Base-by-base conservation (phyloP, 306 rosid species). In the Medicago lupulina region DNA sequence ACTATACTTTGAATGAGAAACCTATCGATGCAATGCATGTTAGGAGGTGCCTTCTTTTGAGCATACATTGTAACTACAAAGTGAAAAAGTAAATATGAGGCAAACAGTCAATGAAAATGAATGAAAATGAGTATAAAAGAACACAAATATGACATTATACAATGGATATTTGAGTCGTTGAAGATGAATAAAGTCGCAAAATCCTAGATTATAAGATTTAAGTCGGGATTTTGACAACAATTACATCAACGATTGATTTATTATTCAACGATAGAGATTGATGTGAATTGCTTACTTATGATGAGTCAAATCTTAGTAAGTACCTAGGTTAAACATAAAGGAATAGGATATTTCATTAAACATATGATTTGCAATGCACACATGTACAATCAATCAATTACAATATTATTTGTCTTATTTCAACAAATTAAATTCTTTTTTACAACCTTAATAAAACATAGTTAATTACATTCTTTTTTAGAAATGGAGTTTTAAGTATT, bases 21-120 rank as follows among this genome's bases (percentile, higher is more conserved):
- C 88, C 89, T 90, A 85, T 93, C 98, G 84, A 82, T 93, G 86
- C 98, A 93, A 79, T 90, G 96, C 96, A 89, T 83, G 71, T 93
- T 95, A 31, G 73, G 55, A 12, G 95, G 93, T 63, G 79, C 78
- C 66, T 93, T 96, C 89, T 90, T 93, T 54, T 93, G 98, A 0
- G 95, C 96, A 87, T 93, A 96, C 96, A 90, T 93, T 59, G 96
- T 90, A 28, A 93, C 98, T 93, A 80, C 54, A 74, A 75, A 54
- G 25, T 89, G 80, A 59, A 75, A 61, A 54, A 36, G 44, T 53
- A 74, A 18, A 43, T 25, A 23, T 53, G 43, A 57, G 40, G 43
- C 47, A 34, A 39, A 54, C 16, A 54, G 16, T n/a, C n/a, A n/a
- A n/a, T n/a, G n/a, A n/a, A n/a, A n/a, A n/a, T 61, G 58, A 85